Conservation (phyloP, 2,329 filamentous ascomycete species). For the Epichloe uncinata region DNA sequence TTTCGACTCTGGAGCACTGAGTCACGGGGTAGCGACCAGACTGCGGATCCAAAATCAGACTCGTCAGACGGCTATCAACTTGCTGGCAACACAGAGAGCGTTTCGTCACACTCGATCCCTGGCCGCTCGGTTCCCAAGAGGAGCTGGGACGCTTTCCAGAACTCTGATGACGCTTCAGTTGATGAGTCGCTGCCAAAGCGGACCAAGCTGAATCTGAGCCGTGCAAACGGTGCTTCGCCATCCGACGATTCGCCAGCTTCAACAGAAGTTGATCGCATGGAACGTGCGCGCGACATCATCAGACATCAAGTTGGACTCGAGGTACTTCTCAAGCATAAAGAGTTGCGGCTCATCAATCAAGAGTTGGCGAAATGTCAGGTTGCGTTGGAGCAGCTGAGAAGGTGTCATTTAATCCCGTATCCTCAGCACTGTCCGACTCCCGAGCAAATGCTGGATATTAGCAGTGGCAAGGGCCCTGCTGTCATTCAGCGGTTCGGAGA, state of each 20-base stretch:
- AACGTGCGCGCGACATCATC: slow-evolving; percentile 56
- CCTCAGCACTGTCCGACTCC: slow-evolving; percentile 57
- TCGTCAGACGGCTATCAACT: slow-evolving; percentile 19
- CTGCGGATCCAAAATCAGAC: slow-evolving; percentile 18
- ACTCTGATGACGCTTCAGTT: background rate
- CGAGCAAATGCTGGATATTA: slow-evolving; percentile 55
- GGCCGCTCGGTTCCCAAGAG: slow-evolving; percentile 22
- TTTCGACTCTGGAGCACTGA: slow-evolving; percentile 50
- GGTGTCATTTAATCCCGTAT: slow-evolving; percentile 85
- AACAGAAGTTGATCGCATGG: slow-evolving; percentile 15
- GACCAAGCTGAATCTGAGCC: slow-evolving; percentile 21
- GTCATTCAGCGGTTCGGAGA: slow-evolving; percentile 48
- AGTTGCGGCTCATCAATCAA: slow-evolving; percentile 86
- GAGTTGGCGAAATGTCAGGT: slow-evolving; percentile 93
- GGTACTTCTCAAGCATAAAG: slow-evolving; percentile 86
- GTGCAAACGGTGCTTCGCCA: background rate
- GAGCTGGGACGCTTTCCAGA: slow-evolving; percentile 22
- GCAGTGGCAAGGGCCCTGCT: slow-evolving; percentile 60
- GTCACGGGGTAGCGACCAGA: slow-evolving; percentile 41
- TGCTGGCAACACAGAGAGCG: background rate
- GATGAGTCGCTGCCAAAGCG: slow-evolving; percentile 26
- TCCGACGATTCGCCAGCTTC: slow-evolving; percentile 10
- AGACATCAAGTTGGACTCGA: slow-evolving; percentile 82
- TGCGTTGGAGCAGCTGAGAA: slow-evolving; percentile 82
- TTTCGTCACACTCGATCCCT: background rate